These are phyloP conservation scores for Warburgia ugandensis DNA, from an alignment of 164 flowering plant genomes.

Conservation along the genomic window DNA sequence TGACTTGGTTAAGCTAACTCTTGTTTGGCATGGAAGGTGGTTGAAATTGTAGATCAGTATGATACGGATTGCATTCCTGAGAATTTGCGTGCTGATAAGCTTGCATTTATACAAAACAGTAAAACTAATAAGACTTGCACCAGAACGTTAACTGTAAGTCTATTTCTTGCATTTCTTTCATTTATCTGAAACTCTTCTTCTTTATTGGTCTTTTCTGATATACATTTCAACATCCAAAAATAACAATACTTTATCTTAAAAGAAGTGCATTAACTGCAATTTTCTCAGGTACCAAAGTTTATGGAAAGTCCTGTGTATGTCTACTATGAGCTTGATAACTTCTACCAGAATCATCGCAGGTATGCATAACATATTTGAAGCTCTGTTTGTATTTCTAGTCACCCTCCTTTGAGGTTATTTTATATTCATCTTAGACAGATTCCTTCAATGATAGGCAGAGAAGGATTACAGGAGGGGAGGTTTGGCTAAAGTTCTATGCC, in stretches of 20 bases:
- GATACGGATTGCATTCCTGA: slow-evolving; percentile 58
- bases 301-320: slow-evolving; percentile 64
- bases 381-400: neutral
- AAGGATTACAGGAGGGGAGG: too few species aligned
- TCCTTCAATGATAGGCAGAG: too few species aligned
- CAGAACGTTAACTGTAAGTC: slow-evolving; percentile 41
- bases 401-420: too few species aligned
- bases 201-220: too few species aligned
- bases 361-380: slow-evolving; percentile 14
- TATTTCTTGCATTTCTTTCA: neutral
- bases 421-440: too few species aligned
- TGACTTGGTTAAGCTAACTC: neutral
- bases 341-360: slow-evolving; percentile 87
- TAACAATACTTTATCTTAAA: neutral
- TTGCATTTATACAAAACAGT: slow-evolving; percentile 42
- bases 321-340: slow-evolving; percentile 71
- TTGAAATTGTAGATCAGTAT: slow-evolving; percentile 68
- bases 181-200: neutral
- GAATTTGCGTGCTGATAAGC: slow-evolving; percentile 13
- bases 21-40: slow-evolving; percentile 44
- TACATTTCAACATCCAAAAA: too few species aligned
- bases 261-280: neutral
- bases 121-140: slow-evolving; percentile 58
- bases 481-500: too few species aligned
- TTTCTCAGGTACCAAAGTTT: slow-evolving; percentile 50